Conservation (phyloP, 495 filamentous ascomycete genomes). For the Melanomma pulvis-pyrius region DNA sequence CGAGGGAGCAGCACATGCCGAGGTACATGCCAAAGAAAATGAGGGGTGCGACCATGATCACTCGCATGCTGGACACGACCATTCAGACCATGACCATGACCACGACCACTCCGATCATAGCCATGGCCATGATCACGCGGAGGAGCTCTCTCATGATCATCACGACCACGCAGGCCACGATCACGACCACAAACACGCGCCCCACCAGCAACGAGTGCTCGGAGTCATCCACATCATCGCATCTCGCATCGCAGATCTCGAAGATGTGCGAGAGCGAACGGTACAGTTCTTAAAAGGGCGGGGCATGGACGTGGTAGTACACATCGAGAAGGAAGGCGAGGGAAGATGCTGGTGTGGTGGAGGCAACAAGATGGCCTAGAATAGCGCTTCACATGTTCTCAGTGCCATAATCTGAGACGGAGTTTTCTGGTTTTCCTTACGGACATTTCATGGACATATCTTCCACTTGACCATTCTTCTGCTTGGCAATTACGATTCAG, state of each 20-base stretch:
- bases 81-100: conserved; percentile 26
- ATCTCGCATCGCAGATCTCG: conserved; percentile 39
- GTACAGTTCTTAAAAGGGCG: conserved; percentile 43
- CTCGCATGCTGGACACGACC: conserved; percentile 21
- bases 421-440: too few species aligned
- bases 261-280: conserved; percentile 47
- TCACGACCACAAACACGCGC: conserved; percentile 25
- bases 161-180: conserved; percentile 31
- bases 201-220: conserved; percentile 39
- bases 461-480: too few species aligned
- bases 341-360: conserved; percentile 49
- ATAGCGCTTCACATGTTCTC: too few species aligned
- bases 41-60: conserved; percentile 40
- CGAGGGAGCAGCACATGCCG: conserved; percentile 56
- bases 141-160: conserved; percentile 19
- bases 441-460: too few species aligned
- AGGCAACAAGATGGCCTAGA: conserved; percentile 26
- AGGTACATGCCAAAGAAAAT: conserved; percentile 42
- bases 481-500: too few species aligned
- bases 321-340: conserved; percentile 47
- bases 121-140: conserved; percentile 5
- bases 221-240: conserved; percentile 50
- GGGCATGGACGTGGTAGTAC: conserved; percentile 47
- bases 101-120: conserved; percentile 17
- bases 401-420: too few species aligned